phyloP scores from a whole-genome alignment of 495 filamentous ascomycete genomes.

The Annulohypoxylon moriforme region DNA sequence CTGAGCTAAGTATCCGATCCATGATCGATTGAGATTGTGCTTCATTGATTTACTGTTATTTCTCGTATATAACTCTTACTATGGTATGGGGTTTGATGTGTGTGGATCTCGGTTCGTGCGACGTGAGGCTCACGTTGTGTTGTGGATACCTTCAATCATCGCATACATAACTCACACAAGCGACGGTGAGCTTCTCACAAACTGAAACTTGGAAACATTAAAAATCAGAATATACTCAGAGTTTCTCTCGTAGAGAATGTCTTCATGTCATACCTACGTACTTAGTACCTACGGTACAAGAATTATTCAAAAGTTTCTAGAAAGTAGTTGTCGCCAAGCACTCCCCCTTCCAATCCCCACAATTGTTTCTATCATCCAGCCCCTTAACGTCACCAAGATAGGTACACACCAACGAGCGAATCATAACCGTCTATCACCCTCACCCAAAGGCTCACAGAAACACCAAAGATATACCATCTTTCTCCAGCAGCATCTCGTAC shows the following conservation, averaged over 20 bases:
- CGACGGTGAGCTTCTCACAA: no score
- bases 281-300: slow-evolving; percentile 4
- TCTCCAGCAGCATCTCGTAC: slow-evolving; percentile 43
- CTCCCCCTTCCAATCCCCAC: background rate
- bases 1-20: no score
- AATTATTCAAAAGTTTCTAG: slow-evolving; percentile 30
- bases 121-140: no score
- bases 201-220: no score
- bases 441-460: slow-evolving; percentile 23
- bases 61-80: no score
- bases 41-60: no score
- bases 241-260: slow-evolving; percentile 16
- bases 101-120: no score
- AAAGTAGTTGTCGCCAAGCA: background rate
- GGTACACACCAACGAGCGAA: slow-evolving; percentile 1
- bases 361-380: background rate
- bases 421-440: background rate
- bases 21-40: no score
- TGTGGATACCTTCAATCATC: no score
- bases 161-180: no score
- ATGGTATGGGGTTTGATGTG: no score
- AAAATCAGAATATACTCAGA: background rate
- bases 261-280: background rate
- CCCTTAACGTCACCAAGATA: background rate
- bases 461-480: slow-evolving; percentile 37